A percentile compares a stretch with the other conserved stretches of the same genome.
phyloP scores from a whole-genome alignment of 495 filamentous ascomycete genomes.

The Aspergillus hancockii region DNA sequence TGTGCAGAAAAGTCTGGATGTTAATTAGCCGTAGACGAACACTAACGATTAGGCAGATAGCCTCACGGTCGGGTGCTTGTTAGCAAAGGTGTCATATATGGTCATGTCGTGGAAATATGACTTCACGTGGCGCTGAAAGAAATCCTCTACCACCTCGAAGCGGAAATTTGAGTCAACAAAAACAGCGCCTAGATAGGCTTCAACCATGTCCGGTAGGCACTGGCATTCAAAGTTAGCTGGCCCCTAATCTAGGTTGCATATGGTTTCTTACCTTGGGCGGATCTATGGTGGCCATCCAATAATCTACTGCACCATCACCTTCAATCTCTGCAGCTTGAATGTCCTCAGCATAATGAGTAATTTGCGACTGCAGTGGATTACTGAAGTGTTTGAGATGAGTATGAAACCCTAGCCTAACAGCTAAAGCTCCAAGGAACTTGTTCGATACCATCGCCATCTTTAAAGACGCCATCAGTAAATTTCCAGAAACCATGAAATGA shows the following conservation, averaged over 20 bases:
- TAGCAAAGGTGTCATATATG: constrained; percentile 86
- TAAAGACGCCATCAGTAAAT: constrained; percentile 11
- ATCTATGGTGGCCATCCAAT: constrained; percentile 69
- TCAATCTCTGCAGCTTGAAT: constrained; percentile 56
- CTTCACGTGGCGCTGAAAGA: constrained; percentile 72
- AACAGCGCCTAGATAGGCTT: constrained; percentile 85
- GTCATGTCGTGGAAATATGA: constrained; percentile 86
- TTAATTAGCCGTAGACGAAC: constrained; percentile 31
- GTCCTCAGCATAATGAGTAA: constrained; percentile 69
- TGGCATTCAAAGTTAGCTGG: constrained; percentile 30
- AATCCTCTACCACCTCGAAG: constrained; percentile 68
- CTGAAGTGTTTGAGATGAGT: constrained; percentile 67
- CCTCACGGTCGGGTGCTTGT: constrained; percentile 74
- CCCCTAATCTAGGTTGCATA: not conserved
- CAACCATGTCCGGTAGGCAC: constrained; percentile 83
- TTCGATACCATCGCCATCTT: constrained; percentile 98
- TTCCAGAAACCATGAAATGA: not conserved
- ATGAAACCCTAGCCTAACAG: constrained; percentile 75
- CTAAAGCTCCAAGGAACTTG: constrained; percentile 84
- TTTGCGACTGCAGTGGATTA: constrained; percentile 57
- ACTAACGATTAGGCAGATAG: constrained; percentile 14
- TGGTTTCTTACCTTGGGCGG: constrained; percentile 65
- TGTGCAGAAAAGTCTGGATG: constrained; percentile 54
- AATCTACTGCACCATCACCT: constrained; percentile 65
- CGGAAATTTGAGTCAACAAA: constrained; percentile 91